Percentiles rank a stretch among this genome's conserved stretches.
These are phyloP conservation scores for Kingdonia uniflora DNA, from an alignment of 164 flowering plant genomes.

Conservation along the genomic window DNA sequence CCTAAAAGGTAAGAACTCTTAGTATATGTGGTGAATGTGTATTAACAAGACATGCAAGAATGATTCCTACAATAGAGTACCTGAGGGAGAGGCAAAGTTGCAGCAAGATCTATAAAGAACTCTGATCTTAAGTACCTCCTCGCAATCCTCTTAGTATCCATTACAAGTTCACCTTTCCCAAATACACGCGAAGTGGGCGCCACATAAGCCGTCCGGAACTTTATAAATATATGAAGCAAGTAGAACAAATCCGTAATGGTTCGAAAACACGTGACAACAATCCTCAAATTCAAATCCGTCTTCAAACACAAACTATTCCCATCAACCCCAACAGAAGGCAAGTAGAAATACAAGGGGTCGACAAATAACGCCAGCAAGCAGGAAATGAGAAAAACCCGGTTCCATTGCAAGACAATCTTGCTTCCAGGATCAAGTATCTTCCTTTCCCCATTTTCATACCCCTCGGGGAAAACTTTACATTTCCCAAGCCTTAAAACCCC, in stretches of 20 bases:
- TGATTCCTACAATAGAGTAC: slow-evolving; percentile 25
- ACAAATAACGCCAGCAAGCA: slow-evolving; percentile 79
- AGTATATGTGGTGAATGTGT: too few relatives aligned
- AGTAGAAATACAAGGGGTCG: slow-evolving; percentile 76
- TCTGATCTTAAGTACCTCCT: slow-evolving; percentile 58
- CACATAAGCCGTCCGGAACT: slow-evolving; percentile 72
- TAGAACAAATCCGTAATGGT: slow-evolving; percentile 67
- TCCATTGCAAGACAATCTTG: slow-evolving; percentile 63
- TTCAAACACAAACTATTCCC: slow-evolving; percentile 32
- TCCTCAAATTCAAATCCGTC: slow-evolving; percentile 50
- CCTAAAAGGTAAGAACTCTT: too few relatives aligned
- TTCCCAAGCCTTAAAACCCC: slow-evolving; percentile 24
- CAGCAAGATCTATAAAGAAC: slow-evolving; percentile 63
- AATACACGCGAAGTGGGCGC: slow-evolving; percentile 69
- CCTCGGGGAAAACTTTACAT: slow-evolving; percentile 44
- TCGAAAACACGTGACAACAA: slow-evolving; percentile 55
- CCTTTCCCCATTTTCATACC: slow-evolving; percentile 38
- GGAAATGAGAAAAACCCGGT: slow-evolving; percentile 56
- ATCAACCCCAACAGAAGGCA: slow-evolving; percentile 41
- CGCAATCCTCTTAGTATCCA: slow-evolving; percentile 69
- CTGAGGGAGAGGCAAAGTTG: slow-evolving; percentile 87
- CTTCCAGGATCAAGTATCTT: slow-evolving; percentile 79
- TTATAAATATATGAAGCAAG: slow-evolving; percentile 50
- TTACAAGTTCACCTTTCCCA: slow-evolving; percentile 90
- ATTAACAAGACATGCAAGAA: too few relatives aligned